Percentiles rank a stretch among this genome's conserved stretches.
phyloP scores from a whole-genome alignment of 768 basidiomycete genomes.

The Naganishia antarctica region DNA sequence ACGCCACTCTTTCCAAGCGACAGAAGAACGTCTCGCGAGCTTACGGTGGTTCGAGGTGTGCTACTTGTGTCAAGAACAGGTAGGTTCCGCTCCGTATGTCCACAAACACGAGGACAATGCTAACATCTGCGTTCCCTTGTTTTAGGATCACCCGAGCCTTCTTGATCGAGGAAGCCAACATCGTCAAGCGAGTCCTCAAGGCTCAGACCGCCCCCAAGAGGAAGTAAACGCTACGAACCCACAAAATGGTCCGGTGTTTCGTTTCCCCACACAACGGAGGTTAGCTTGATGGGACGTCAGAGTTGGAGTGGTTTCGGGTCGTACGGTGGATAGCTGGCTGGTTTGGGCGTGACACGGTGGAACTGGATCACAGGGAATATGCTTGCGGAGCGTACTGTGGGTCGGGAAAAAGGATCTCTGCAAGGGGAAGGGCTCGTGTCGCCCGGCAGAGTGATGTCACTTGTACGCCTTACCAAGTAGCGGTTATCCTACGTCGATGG shows the following conservation, averaged over 20 bases:
- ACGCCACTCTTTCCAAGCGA: constrained; percentile 92
- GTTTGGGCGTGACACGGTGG: not conserved
- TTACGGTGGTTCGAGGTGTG: constrained; percentile 96
- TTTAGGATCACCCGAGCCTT: constrained; percentile 92
- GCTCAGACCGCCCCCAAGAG: constrained; percentile 57
- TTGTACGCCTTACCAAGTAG: constrained; percentile 4
- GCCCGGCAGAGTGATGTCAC: not conserved
- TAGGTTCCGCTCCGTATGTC: too few species aligned
- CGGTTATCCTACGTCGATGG: too few species aligned
- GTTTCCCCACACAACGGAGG: constrained; percentile 6
- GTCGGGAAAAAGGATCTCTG: not conserved
- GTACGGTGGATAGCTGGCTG: not conserved
- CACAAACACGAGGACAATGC: too few species aligned
- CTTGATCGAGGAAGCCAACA: constrained; percentile 99
- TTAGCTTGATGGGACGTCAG: not conserved
- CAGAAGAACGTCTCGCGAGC: constrained; percentile 93
- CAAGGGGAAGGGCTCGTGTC: not conserved
- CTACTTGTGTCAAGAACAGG: constrained; percentile 91
- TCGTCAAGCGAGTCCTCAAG: constrained; percentile 99
- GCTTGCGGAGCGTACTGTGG: too few species aligned
- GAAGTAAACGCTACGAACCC: constrained; percentile 24
- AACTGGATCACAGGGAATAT: too few species aligned
- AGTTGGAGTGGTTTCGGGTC: not conserved
- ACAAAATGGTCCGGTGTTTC: not conserved
- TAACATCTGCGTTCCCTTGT: too few species aligned